Evolutionary conservation across 306 rosid species (phyloP).

Genomic region (Argentina anserina): DNA sequence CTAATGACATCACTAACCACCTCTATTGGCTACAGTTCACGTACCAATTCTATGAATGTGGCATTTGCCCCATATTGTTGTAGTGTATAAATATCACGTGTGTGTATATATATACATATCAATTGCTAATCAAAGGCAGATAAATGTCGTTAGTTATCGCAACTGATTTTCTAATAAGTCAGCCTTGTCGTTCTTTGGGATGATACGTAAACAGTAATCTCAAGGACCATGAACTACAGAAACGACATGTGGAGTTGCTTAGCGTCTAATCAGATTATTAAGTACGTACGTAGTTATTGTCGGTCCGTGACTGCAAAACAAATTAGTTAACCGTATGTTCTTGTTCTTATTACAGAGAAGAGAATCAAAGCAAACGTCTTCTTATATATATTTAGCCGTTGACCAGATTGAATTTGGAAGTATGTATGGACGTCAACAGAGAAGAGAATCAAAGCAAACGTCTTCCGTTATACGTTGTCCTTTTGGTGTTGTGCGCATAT

Average conservation of each 20-base stretch:
- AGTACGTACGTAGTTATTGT: neutral
- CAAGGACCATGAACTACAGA: neutral
- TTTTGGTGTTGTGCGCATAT: neutral
- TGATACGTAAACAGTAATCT: neutral
- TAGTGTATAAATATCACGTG: too few species aligned
- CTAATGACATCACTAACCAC: too few species aligned
- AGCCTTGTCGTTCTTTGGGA: neutral
- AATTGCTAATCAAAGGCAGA: neutral
- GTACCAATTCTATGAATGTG: too few species aligned
- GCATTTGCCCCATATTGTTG: too few species aligned
- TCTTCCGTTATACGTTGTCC: neutral
- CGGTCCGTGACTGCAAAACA: neutral
- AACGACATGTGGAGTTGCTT: neutral
- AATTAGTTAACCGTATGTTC: neutral
- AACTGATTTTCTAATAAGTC: neutral
- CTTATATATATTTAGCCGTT: neutral
- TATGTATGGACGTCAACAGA: neutral
- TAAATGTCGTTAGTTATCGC: neutral
- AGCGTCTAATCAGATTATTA: neutral
- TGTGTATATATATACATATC: too few species aligned
- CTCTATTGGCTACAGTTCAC: too few species aligned
- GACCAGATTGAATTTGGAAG: slow-evolving; percentile 7
- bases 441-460: too few species aligned
- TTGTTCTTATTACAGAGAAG: neutral
- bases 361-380: neutral